Conservation (phyloP, 768 basidiomycete species). For the Pleurotus eryngii region DNA sequence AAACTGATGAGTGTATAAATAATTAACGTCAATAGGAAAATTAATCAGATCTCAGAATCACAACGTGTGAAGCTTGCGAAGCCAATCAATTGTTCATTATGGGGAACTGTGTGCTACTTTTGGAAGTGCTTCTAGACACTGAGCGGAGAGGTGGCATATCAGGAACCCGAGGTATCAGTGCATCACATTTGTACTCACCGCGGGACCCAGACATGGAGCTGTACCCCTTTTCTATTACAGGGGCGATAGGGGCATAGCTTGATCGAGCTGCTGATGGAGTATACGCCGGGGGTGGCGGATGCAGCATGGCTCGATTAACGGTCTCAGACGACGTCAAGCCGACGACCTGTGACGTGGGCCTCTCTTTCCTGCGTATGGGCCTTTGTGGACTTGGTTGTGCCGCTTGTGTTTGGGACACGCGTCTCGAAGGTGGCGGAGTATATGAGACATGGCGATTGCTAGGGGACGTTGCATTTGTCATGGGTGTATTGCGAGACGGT, state of each 20-base stretch:
- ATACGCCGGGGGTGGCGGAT: conserved; percentile 4
- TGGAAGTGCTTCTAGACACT: conserved; percentile 1
- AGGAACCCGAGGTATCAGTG: neutral
- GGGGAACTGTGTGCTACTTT: neutral
- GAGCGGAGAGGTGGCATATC: neutral
- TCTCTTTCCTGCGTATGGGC: neutral
- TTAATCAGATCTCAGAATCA: too few relatives aligned
- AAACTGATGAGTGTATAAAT: neutral
- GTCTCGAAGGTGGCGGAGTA: neutral
- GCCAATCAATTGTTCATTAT: neutral
- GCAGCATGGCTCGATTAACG: conserved; percentile 1
- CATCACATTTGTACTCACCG: neutral
- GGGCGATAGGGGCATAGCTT: neutral
- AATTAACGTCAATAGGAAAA: neutral
- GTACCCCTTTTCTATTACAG: conserved; percentile 1
- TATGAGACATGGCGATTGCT: neutral
- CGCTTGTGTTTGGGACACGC: neutral
- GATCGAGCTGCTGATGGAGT: neutral
- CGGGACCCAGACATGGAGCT: neutral
- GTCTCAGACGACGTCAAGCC: conserved; percentile 5
- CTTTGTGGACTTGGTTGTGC: neutral
- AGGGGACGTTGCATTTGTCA: neutral
- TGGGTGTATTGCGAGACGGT: neutral
- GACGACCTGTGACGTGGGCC: neutral
- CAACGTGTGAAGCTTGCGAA: neutral